Evolutionary conservation across 1,284 basidiomycete genomes (phyloP), one percentile per base, ranked within the genome.

Genomic region (Pulchroboletus neoregius): DNA sequence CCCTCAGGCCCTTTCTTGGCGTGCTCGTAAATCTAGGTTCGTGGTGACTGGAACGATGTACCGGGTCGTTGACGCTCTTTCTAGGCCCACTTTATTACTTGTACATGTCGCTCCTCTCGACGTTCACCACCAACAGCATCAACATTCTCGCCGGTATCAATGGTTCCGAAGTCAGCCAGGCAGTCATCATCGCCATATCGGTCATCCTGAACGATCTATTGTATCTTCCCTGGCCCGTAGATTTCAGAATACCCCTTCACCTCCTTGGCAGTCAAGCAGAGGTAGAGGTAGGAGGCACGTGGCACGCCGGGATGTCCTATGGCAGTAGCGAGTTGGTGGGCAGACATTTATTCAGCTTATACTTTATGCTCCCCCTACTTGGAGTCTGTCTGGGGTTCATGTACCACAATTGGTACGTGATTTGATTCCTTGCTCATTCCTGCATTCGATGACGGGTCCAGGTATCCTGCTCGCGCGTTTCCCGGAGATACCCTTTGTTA

Each of bases 81-180:
- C 45, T 53, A 92, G 94, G 94, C 2, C 91, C 91, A 0, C 69
- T 98, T 12, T 99, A 99, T 70, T 99, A 99, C 67, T 54, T 95
- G 39, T 99, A 98, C 73, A 97, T 99, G 86, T 83, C 91, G 6
- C 71, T 98, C 28, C 75, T 99, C 8, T 97, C 94, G 12, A 99
- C 93, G 0, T 99, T 99, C 67, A 86, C 92, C 49, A 98, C 94
- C 11, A 99, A 99, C 70, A 90, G 89, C 66, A 97, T 99, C 78
- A 99, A 99, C 68, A 99, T 99, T 58, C 82, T 99, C 7, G 96
- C 95, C 3, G 96, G 96, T 5, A 91, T 98, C 59, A 99, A 99
- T 63, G 96, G 95, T 10, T 87, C 96, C 1, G 96, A 99, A 73
- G 90, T 87, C 49, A 82, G 85, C 44, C 96, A 99, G 70, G 91